Conservation (phyloP, 305 asterid genomes). For the Salvia sclarea region DNA sequence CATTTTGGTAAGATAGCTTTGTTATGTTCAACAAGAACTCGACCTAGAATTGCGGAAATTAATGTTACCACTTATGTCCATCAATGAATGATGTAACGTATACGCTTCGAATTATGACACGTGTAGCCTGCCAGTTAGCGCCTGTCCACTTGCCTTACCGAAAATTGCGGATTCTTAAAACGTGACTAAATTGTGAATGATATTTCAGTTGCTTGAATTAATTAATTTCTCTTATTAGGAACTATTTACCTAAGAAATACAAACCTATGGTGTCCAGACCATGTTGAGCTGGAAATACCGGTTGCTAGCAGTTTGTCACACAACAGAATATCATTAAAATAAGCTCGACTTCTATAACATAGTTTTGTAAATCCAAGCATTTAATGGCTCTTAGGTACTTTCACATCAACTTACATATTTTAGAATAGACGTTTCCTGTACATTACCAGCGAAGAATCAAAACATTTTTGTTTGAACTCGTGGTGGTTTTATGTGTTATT, state of each 20-base stretch:
- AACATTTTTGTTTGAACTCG: background rate
- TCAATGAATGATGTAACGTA: background rate
- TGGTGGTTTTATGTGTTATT: background rate
- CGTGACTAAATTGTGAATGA: background rate
- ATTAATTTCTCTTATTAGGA: background rate
- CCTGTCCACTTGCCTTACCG: background rate
- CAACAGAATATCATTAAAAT: background rate
- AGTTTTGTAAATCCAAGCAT: background rate
- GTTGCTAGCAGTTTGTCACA: background rate
- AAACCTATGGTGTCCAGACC: background rate
- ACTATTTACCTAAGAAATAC: background rate
- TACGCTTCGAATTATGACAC: slow-evolving; percentile 13
- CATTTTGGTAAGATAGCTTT: slow-evolving; percentile 6
- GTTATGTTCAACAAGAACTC: slow-evolving; percentile 8
- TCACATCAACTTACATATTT: background rate
- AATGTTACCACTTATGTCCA: slow-evolving; percentile 14
- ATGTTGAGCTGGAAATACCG: slow-evolving; percentile 5
- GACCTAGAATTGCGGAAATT: slow-evolving; percentile 6
- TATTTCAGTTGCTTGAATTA: slow-evolving; percentile 10
- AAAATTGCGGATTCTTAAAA: background rate
- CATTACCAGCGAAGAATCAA: background rate
- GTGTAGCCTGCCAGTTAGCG: slow-evolving; percentile 14
- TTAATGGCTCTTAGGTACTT: background rate
- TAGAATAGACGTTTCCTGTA: background rate
- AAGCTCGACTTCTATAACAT: background rate